Evolutionary conservation across 495 filamentous ascomycete genomes (phyloP).

Genomic region (Bacidia rubella): DNA sequence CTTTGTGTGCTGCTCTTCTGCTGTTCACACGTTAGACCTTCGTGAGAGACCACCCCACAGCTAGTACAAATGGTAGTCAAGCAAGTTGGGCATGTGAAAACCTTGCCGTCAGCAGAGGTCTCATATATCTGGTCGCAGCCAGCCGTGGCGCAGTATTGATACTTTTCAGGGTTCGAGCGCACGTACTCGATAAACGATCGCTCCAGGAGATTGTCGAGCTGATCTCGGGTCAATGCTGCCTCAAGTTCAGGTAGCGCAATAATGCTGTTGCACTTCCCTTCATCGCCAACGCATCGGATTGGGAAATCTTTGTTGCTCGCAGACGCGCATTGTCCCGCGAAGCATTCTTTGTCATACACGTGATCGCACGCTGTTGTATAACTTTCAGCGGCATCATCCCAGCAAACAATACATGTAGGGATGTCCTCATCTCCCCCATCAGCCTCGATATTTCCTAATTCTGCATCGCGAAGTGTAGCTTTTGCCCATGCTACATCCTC

Average conservation of each 20-base stretch:
- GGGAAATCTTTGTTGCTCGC: conserved; percentile 19
- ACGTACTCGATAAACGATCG: conserved; percentile 22
- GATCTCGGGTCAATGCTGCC: conserved; percentile 21
- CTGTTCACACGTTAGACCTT: conserved; percentile 24
- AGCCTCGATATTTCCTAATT: background rate
- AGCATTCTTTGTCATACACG: conserved; percentile 27
- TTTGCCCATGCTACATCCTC: conserved; percentile 3
- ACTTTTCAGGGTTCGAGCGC: conserved; percentile 16
- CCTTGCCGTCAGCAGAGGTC: conserved; percentile 10
- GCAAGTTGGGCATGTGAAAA: conserved; percentile 23
- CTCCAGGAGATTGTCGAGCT: conserved; percentile 26
- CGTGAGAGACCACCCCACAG: conserved; percentile 22
- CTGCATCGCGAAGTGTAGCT: background rate
- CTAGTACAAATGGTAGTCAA: conserved; percentile 23
- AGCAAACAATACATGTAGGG: conserved; percentile 24
- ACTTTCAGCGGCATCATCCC: conserved; percentile 16
- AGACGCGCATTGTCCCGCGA: conserved; percentile 20
- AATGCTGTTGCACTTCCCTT: conserved; percentile 11
- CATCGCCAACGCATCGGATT: conserved; percentile 20
- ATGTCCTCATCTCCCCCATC: background rate
- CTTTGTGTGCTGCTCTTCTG: conserved; percentile 11
- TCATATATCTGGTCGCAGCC: conserved; percentile 24
- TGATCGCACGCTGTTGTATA: conserved; percentile 22
- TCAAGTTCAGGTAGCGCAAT: conserved; percentile 17
- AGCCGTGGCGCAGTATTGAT: conserved; percentile 27